Percentiles rank a stretch among this genome's conserved stretches.
These are phyloP conservation scores for Hypholoma fasciculare DNA, from an alignment of 768 basidiomycete genomes.

Conservation along the genomic window DNA sequence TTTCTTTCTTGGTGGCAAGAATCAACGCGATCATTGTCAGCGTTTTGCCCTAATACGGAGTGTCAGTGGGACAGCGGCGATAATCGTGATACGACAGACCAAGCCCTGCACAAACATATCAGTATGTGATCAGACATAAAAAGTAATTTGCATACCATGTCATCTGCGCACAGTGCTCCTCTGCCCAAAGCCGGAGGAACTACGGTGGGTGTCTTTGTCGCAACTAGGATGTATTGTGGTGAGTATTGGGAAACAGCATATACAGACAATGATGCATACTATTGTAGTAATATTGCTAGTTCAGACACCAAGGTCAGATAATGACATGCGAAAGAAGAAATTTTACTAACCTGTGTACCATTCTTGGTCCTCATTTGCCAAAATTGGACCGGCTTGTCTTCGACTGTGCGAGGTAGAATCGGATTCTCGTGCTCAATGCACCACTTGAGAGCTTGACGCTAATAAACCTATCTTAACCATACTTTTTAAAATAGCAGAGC, in stretches of 20 bases:
- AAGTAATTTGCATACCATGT: constrained; percentile 58
- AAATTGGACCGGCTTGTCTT: constrained; percentile 82
- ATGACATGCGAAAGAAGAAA: too few relatives aligned
- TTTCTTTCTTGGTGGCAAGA: constrained; percentile 71
- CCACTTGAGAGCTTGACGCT: constrained; percentile 89
- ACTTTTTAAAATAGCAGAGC: not conserved
- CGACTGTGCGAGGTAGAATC: constrained; percentile 59
- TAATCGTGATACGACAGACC: constrained; percentile 22
- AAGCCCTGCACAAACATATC: constrained; percentile 34
- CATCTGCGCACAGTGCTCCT: constrained; percentile 89
- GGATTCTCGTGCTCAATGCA: constrained; percentile 83
- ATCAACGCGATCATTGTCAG: constrained; percentile 84
- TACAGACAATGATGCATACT: constrained; percentile 33
- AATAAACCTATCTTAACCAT: not conserved
- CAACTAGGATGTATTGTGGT: constrained; percentile 44
- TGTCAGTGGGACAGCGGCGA: not conserved
- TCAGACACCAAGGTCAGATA: not conserved
- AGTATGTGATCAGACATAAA: not conserved
- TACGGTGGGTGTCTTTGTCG: constrained; percentile 78
- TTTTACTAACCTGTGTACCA: constrained; percentile 47
- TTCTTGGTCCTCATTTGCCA: constrained; percentile 69
- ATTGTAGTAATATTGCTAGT: constrained; percentile 68
- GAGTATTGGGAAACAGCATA: not conserved
- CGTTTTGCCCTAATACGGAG: constrained; percentile 72
- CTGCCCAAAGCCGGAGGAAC: constrained; percentile 65